Conservation (phyloP, 345 rosid genomes). For the Jatropha curcas region DNA sequence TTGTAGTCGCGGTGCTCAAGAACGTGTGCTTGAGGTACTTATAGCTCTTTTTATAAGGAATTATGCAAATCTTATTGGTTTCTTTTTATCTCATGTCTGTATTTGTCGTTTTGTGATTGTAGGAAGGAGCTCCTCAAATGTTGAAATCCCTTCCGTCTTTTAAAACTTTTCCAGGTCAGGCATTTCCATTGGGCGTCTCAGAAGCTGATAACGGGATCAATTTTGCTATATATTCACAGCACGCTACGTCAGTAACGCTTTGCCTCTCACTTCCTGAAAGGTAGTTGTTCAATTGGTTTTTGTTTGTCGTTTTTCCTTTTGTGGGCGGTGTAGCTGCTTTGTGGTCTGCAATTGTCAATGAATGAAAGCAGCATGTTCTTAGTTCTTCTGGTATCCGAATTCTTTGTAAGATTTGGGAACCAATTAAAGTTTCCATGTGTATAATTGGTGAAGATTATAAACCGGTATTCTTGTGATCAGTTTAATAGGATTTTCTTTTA, state of each 20-base stretch:
- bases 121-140: slow-evolving; percentile 58
- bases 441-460: too few species aligned
- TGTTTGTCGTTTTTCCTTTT: too few species aligned
- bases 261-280: slow-evolving; percentile 71
- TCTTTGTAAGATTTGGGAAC: neutral
- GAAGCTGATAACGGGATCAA: slow-evolving; percentile 76
- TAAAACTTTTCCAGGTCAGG: slow-evolving; percentile 62
- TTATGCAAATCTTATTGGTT: neutral
- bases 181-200: slow-evolving; percentile 78
- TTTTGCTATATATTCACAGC: slow-evolving; percentile 81
- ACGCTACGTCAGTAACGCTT: slow-evolving; percentile 76
- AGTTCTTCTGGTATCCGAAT: neutral
- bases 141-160: slow-evolving; percentile 38
- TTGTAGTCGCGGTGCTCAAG: slow-evolving; percentile 50
- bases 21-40: slow-evolving; percentile 63
- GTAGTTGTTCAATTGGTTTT: slow-evolving; percentile 27
- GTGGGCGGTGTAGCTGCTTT: too few species aligned
- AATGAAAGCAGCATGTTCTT: too few species aligned
- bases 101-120: slow-evolving; percentile 12
- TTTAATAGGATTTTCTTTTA: too few species aligned
- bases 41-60: neutral
- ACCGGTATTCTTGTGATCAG: too few species aligned
- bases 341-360: too few species aligned
- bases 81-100: neutral
- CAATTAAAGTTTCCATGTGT: too few species aligned